Conservation (phyloP, 139 green algal genomes). For the Auxenochlorella pyrenoidosa region DNA sequence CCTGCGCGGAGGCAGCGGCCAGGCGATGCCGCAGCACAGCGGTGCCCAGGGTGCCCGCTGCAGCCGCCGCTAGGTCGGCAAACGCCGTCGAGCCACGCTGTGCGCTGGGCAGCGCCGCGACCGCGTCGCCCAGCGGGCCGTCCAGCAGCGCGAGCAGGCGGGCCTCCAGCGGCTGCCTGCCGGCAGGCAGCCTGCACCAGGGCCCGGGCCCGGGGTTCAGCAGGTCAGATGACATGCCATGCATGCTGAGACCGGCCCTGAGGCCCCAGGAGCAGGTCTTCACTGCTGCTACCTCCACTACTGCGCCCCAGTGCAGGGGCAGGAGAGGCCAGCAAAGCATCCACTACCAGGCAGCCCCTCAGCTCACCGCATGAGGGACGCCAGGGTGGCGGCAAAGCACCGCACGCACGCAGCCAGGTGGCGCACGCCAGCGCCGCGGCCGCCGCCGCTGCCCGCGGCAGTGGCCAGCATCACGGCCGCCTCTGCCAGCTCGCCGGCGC, state of each 20-base stretch:
- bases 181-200: neutral
- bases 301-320: no score
- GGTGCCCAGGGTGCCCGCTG: constrained; percentile 43
- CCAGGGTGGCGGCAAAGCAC: constrained; percentile 30
- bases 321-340: no score
- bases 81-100: constrained; percentile 11
- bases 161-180: constrained; percentile 10
- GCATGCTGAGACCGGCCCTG: no score
- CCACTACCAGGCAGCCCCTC: no score
- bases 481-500: neutral
- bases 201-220: no score
- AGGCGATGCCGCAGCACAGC: constrained; percentile 43
- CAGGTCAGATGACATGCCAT: no score
- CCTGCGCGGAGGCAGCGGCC: neutral
- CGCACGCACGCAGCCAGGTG: constrained; percentile 27
- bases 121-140: constrained; percentile 30
- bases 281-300: no score
- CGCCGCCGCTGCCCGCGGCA: neutral
- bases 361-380: constrained; percentile 19
- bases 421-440: neutral
- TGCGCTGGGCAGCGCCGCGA: constrained; percentile 49
- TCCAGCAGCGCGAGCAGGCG: constrained; percentile 44
- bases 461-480: constrained; percentile 12
- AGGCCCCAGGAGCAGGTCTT: no score
- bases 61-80: constrained; percentile 26